phyloP scores from a whole-genome alignment of 1,284 basidiomycete species.

The Trichosporon sp. region DNA sequence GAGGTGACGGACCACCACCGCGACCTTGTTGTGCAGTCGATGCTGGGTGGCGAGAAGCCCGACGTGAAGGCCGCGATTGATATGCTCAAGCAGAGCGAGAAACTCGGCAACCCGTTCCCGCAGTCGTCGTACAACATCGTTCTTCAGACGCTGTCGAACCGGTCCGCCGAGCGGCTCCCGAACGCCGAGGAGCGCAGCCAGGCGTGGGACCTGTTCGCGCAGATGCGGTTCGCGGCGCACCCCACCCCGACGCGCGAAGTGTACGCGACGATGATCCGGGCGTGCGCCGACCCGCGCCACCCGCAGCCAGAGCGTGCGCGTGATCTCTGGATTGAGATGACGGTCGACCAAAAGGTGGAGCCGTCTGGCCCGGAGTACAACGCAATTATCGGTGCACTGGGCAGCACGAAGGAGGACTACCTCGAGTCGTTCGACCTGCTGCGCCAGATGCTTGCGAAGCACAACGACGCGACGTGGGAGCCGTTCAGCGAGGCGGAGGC shows the following conservation, averaged over 20 bases:
- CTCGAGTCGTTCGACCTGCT: constrained; percentile 74
- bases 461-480: constrained; percentile 51
- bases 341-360: constrained; percentile 57
- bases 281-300: constrained; percentile 61
- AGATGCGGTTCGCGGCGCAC: constrained; percentile 94
- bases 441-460: constrained; percentile 71
- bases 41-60: constrained; percentile 23
- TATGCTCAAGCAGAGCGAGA: constrained; percentile 44
- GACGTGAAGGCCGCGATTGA: constrained; percentile 34
- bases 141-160: constrained; percentile 38
- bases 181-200: constrained; percentile 54
- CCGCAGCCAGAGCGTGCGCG: constrained; percentile 85
- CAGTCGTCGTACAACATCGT: constrained; percentile 48
- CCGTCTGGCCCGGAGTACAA: constrained; percentile 73
- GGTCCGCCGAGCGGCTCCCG: constrained; percentile 20
- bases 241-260: constrained; percentile 67
- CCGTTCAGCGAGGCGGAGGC: constrained; percentile 29
- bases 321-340: constrained; percentile 91
- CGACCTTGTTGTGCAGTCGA: constrained; percentile 31
- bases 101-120: constrained; percentile 40
- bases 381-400: constrained; percentile 67
- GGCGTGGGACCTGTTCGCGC: constrained; percentile 89
- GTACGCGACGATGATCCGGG: constrained; percentile 82
- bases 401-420: constrained; percentile 57
- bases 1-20: constrained; percentile 23